Evolutionary conservation across 371 early-diverging fungal genomes (phyloP), one percentile per base, ranked within the genome.

Genomic region (Syncephalastrum monosporum): DNA sequence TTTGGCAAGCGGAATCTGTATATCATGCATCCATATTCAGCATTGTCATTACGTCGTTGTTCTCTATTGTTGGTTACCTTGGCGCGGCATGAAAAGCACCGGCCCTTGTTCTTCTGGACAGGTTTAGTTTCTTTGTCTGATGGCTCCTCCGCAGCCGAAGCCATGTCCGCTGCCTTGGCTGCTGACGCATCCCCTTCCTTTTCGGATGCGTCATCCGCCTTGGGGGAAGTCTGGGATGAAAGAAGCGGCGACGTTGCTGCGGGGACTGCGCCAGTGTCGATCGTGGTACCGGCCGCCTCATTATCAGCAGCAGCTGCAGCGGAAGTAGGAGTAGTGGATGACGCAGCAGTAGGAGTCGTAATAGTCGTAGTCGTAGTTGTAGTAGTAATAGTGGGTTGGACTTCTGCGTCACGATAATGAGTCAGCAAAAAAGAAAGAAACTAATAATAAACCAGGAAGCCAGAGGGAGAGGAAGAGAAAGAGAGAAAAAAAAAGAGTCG

Each of bases 1-100:
- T 71, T 92, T 92, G 53, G 89, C 86, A n/a, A 91, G 77, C 48
- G 89, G 90, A 50, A 92, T 82, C 82, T 84, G 56, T 38, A 33
- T 51, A 2, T 33, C 10, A 33, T 33, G 38, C 38, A 33, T 33
- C 38, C 38, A 33, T 33, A 33, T 33, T 33, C 38, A 33, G 38
- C 38, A 33, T 33, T 15, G 48, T 12, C 4, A 33, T 15, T 42
- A 21, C 47, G 50, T 44, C 25, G 47, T 25, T 21, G 23, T 21
- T 21, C 12, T 12, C 7, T 33, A 8, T 2, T 33, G 2, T 33
- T 33, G 2, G 38, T 60, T 75, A 84, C 86, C 75, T 88, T 90
- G 29, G 77, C 74, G 53, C 86, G 81, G 67, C 92, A 92, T 50
- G 70, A 61, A 60, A 83, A 86, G 65, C 92, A 92, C 45, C 88